Evolutionary conservation across 306 rosid species (phyloP).

Genomic region (Datisca glomerata): DNA sequence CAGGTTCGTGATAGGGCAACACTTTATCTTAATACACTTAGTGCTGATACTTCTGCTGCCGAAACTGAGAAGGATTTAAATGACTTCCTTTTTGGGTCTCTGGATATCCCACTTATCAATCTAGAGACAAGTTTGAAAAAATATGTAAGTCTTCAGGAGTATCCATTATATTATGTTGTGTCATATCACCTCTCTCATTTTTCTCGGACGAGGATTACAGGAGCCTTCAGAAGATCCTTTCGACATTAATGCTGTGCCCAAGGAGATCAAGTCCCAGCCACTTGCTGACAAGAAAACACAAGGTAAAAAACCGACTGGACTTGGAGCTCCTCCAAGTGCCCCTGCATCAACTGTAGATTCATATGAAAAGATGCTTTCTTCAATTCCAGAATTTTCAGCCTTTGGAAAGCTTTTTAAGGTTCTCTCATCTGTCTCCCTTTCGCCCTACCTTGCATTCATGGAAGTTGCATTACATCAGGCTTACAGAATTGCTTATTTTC

Average conservation of each 20-base stretch:
- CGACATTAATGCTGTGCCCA: slow-evolving; percentile 69
- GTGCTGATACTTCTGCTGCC: slow-evolving; percentile 62
- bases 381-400: slow-evolving; percentile 53
- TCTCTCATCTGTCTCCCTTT: slow-evolving; percentile 11
- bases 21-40: slow-evolving; percentile 76
- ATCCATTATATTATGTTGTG: slow-evolving; percentile 12
- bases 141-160: slow-evolving; percentile 38
- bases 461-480: background rate
- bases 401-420: slow-evolving; percentile 96
- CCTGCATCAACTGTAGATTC: slow-evolving; percentile 67
- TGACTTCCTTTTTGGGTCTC: slow-evolving; percentile 73
- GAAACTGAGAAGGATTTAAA: slow-evolving; percentile 60
- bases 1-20: slow-evolving; percentile 99
- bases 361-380: slow-evolving; percentile 58
- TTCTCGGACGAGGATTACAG: slow-evolving; percentile 29
- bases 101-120: slow-evolving; percentile 77
- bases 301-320: slow-evolving; percentile 74
- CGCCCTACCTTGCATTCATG: slow-evolving; percentile 4
- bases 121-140: slow-evolving; percentile 82
- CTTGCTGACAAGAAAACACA: slow-evolving; percentile 86
- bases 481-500: slow-evolving; percentile 9
- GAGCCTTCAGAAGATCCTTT: slow-evolving; percentile 84
- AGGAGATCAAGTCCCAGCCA: slow-evolving; percentile 77
- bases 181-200: too few species aligned
- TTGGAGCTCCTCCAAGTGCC: slow-evolving; percentile 65